These are phyloP conservation scores for Madurella mycetomatis DNA, from an alignment of 2,329 filamentous ascomycete genomes.

Conservation along the genomic window DNA sequence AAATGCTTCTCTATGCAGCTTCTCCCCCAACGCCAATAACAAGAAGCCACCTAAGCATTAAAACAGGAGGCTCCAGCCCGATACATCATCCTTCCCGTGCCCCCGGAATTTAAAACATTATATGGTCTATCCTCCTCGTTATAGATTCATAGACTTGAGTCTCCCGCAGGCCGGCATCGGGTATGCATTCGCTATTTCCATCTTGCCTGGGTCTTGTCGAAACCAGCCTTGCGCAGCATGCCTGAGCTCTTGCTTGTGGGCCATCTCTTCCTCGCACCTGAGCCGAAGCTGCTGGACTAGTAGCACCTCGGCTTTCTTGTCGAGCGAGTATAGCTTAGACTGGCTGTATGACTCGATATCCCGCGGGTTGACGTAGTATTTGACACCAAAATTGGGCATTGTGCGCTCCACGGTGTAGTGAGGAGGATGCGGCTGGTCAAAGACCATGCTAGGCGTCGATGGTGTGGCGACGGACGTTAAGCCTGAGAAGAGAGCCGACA, in stretches of 20 bases:
- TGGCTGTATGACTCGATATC: constrained; percentile 69
- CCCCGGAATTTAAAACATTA: neutral
- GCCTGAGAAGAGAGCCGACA: constrained; percentile 73
- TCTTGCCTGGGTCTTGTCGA: constrained; percentile 72
- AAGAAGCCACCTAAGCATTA: neutral
- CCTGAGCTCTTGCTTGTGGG: constrained; percentile 59
- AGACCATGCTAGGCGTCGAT: constrained; percentile 66
- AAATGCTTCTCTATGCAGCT: neutral
- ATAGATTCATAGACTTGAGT: constrained; percentile 30
- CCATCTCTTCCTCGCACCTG: constrained; percentile 71
- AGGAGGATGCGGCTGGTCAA: constrained; percentile 66
- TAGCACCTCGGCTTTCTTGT: constrained; percentile 69
- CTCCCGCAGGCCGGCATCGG: constrained; percentile 51
- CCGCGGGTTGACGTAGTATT: constrained; percentile 79
- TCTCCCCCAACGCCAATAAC: neutral
- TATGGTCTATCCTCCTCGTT: neutral
- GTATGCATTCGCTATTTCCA: constrained; percentile 61
- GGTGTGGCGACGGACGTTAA: constrained; percentile 31
- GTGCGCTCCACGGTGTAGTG: constrained; percentile 65
- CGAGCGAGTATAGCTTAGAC: constrained; percentile 68
- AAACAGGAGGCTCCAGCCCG: neutral
- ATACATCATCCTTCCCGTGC: neutral
- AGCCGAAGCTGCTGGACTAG: constrained; percentile 64
- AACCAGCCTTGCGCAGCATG: constrained; percentile 87
- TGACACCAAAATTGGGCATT: constrained; percentile 65